Percentiles rank a stretch among this genome's conserved stretches.
phyloP scores from a whole-genome alignment of 352 stramenopile genomes.

The Globisporangium cederbergense region DNA sequence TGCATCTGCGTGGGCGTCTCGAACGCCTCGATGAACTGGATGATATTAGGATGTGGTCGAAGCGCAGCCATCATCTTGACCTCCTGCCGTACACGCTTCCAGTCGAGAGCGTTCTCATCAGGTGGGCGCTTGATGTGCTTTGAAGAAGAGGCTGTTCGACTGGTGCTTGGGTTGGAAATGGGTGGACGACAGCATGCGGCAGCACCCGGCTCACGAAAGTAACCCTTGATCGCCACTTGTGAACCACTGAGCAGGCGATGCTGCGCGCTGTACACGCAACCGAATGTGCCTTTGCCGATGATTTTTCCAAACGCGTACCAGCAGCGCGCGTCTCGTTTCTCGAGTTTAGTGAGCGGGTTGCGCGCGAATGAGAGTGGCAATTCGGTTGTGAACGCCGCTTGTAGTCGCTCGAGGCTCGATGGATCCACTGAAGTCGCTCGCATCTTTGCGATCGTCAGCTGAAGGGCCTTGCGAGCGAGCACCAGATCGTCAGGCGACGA shows the following conservation, averaged over 20 bases:
- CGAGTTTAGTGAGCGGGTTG: constrained; percentile 10
- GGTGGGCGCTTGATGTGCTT: neutral
- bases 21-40: constrained; percentile 57
- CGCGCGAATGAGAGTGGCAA: constrained; percentile 4
- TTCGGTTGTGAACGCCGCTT: neutral
- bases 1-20: constrained; percentile 56
- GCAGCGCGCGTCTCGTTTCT: constrained; percentile 15
- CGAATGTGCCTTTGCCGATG: constrained; percentile 53
- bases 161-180: neutral
- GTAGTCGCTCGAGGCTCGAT: neutral
- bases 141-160: neutral
- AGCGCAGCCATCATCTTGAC: constrained; percentile 43
- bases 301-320: constrained; percentile 51
- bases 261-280: constrained; percentile 35
- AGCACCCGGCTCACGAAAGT: constrained; percentile 37
- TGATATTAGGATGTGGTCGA: constrained; percentile 33
- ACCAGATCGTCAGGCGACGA: neutral
- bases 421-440: neutral
- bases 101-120: constrained; percentile 39
- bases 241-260: constrained; percentile 44
- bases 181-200: constrained; percentile 27
- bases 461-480: constrained; percentile 4
- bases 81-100: constrained; percentile 58
- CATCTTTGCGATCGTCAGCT: constrained; percentile 2
- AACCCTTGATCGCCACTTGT: constrained; percentile 64